A percentile compares a stretch with the other conserved stretches of the same genome.
Evolutionary conservation across 2,329 filamentous ascomycete genomes (phyloP).

Genomic region (Talaromyces marneffei): DNA sequence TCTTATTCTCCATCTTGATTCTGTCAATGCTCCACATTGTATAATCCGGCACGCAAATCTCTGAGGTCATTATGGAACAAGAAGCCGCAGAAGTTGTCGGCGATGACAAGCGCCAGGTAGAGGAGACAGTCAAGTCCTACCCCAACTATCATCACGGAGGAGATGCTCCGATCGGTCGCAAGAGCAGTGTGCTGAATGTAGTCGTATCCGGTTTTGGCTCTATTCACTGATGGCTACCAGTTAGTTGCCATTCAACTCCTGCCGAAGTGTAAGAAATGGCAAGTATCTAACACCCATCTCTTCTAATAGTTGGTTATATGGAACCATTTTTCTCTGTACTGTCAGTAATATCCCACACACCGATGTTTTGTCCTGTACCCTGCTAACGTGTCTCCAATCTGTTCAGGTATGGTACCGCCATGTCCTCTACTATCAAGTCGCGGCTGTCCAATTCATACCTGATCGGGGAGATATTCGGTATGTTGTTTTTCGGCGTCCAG

Average conservation of each 20-base stretch:
- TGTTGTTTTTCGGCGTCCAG: constrained; percentile 49
- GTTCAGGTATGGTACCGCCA: constrained; percentile 4
- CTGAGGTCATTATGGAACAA: background rate
- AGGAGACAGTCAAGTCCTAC: background rate
- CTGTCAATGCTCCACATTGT: too few species aligned
- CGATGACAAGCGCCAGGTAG: background rate
- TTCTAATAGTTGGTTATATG: constrained; percentile 7
- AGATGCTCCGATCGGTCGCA: constrained; percentile 3
- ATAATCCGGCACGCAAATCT: background rate
- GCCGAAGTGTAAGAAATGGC: background rate
- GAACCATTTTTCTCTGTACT: constrained; percentile 5
- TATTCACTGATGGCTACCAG: constrained; percentile 36
- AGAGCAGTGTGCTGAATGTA: constrained; percentile 29
- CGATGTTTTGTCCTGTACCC: background rate
- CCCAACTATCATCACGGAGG: background rate
- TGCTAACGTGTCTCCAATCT: background rate
- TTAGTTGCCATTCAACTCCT: background rate
- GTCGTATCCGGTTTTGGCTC: constrained; percentile 32
- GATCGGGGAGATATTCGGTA: constrained; percentile 54
- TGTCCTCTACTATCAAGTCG: constrained; percentile 21
- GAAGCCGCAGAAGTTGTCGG: background rate
- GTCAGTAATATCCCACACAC: background rate
- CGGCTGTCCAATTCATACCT: constrained; percentile 52
- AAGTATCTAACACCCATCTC: background rate
- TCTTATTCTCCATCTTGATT: background rate